phyloP scores from a whole-genome alignment of 441 rosid genomes.

The Gossypium davidsonii region DNA sequence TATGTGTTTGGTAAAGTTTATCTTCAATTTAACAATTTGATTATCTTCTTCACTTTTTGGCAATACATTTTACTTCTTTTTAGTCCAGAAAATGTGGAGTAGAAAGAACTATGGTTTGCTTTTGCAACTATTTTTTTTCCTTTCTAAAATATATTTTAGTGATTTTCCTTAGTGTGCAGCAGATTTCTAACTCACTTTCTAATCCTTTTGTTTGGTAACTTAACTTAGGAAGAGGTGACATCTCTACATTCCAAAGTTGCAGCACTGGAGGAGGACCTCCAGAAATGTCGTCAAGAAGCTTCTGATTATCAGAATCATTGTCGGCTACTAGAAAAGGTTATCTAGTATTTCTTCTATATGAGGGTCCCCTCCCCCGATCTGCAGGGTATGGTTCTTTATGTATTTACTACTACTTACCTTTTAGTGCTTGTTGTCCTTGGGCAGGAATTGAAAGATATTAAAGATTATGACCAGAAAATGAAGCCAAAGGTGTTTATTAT shows the following conservation, averaged over 20 bases:
- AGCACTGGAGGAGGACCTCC: constrained; percentile 72
- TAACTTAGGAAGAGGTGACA: constrained; percentile 60
- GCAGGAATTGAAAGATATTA: constrained; percentile 82
- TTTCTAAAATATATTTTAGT: not conserved
- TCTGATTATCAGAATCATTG: constrained; percentile 46
- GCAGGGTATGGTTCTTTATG: not conserved
- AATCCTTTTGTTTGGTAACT: constrained; percentile 6
- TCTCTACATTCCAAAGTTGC: constrained; percentile 59
- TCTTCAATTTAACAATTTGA: not conserved
- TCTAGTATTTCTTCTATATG: constrained; percentile 10
- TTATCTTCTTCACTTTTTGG: not conserved
- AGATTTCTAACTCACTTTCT: not conserved
- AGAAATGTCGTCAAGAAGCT: constrained; percentile 63
- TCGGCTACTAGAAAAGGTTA: constrained; percentile 73
- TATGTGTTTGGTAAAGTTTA: constrained; percentile 23
- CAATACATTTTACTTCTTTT: not conserved
- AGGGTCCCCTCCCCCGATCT: constrained; percentile 3
- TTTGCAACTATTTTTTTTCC: not conserved
- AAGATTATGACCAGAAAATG: constrained; percentile 74
- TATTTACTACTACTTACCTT: constrained; percentile 8
- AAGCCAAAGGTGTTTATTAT: constrained; percentile 69
- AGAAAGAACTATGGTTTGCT: not conserved
- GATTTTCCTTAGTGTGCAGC: not conserved
- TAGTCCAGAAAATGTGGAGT: not conserved
- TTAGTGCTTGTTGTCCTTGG: constrained; percentile 18